Percentiles rank a stretch among this genome's conserved stretches.
Conservation (phyloP, 305 asterid species). For the Vinca major region DNA sequence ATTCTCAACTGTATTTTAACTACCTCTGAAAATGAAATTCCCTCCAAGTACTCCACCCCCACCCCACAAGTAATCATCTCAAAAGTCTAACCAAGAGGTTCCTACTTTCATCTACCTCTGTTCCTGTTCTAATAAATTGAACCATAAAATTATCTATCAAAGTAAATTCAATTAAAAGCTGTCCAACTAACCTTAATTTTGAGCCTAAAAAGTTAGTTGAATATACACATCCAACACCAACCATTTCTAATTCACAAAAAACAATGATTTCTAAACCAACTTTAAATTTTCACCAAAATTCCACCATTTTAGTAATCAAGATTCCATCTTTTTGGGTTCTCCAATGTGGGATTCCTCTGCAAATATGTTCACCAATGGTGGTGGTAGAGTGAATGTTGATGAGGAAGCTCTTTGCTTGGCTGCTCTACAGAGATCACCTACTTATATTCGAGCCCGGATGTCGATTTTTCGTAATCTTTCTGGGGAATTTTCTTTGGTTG, state of each 20-base stretch:
- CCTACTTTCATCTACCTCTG: constrained; percentile 14
- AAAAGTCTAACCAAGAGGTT: constrained; percentile 22
- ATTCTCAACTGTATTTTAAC: constrained; percentile 27
- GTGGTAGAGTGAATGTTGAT: constrained; percentile 26
- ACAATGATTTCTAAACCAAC: constrained; percentile 12
- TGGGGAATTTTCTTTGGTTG: constrained; percentile 57
- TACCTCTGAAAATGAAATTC: constrained; percentile 8
- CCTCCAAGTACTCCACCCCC: background rate
- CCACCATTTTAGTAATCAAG: constrained; percentile 9
- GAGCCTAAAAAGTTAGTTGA: constrained; percentile 23
- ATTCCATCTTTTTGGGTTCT: constrained; percentile 7
- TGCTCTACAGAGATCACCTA: constrained; percentile 59
- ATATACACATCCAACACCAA: constrained; percentile 18
- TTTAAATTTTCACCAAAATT: constrained; percentile 24
- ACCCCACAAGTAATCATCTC: background rate
- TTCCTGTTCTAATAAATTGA: background rate
- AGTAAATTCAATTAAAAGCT: constrained; percentile 15
- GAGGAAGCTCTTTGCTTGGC: constrained; percentile 54
- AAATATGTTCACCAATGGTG: constrained; percentile 27
- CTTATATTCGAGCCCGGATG: constrained; percentile 41
- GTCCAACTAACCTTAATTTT: constrained; percentile 9
- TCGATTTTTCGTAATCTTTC: constrained; percentile 38
- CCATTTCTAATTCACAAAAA: background rate
- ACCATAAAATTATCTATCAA: background rate
- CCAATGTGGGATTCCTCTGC: constrained; percentile 20